phyloP scores from a whole-genome alignment of 192 early-diverging fungal genomes.

The Chytriomyces sp. region DNA sequence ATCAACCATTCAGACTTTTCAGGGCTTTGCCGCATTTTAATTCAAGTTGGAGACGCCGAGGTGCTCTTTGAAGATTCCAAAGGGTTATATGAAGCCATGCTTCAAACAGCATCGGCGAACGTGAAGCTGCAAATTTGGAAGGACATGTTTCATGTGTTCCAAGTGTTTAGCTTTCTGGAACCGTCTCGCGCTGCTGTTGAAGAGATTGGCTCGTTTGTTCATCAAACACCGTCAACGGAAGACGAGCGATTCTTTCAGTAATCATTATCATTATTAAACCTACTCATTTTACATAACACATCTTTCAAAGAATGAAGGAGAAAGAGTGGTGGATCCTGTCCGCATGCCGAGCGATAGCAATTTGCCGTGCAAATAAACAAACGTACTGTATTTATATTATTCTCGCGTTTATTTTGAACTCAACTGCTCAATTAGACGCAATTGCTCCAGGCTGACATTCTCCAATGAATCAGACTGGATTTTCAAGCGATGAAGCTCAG shows the following conservation, averaged over 20 bases:
- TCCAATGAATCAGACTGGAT: slow-evolving; percentile 48
- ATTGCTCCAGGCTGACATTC: slow-evolving; percentile 49
- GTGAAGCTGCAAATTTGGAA: slow-evolving; percentile 41
- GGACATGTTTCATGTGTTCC: slow-evolving; percentile 55
- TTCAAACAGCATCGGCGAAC: not conserved
- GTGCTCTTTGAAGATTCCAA: slow-evolving; percentile 50
- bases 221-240: not conserved
- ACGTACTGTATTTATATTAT: not conserved
- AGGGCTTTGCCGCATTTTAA: slow-evolving; percentile 45
- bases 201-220: slow-evolving; percentile 20
- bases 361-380: not conserved
- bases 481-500: slow-evolving; percentile 50
- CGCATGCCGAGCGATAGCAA: not conserved
- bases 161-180: slow-evolving; percentile 22
- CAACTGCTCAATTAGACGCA: slow-evolving; percentile 45
- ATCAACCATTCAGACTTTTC: slow-evolving; percentile 28
- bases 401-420: slow-evolving; percentile 45
- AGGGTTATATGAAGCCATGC: slow-evolving; percentile 22
- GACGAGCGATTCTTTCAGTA: too few species aligned
- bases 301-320: too few species aligned
- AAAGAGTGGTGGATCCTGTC: not conserved
- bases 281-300: too few species aligned
- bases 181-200: slow-evolving; percentile 15
- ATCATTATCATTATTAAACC: too few species aligned
- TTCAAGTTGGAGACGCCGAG: slow-evolving; percentile 54